Evolutionary conservation across 768 basidiomycete genomes (phyloP), one percentile per base, ranked within the genome.

Genomic region (Daedaleopsis sinensis): DNA sequence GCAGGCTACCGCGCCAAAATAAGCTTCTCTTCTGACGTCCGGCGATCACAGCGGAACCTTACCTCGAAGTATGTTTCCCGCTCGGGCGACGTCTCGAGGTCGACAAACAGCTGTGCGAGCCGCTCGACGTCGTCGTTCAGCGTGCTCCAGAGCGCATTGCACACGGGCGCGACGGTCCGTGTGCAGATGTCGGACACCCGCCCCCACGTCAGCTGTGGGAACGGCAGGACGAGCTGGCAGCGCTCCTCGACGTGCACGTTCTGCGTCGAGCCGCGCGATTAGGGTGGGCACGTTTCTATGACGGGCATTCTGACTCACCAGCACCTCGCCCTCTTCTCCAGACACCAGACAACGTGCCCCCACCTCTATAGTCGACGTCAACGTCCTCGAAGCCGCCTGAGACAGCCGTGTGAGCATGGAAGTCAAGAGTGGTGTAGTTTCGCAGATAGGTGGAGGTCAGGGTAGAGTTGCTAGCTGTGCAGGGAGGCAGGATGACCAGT

Each of bases 91-190:
- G 52, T 57, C 42, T 74, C 83, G 47, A 82, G 67, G 21, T 79
- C 78, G 23, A 74, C 76, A 51, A 83, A 70, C 11, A 83, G 58
- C 57, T 73, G 74, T 13, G 78, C 72, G n/a, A 82, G 74, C 59
- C 72, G 72, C 39, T 81, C 73, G 18, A 82, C 58, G 53, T 83
- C 82, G 39, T 76, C 63, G 52, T 68, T 65, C 5, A 81, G 57
- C 24, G 76, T 73, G 39, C 62, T 72, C 47, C 73, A 73, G 24
- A 84, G 37, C 50, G 68, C 69, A 37, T 62, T 67, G 68, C 73
- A 82, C 21, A 70, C 61, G 18, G 69, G 68, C 18, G 50, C 49
- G 49, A 71, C 61, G 7, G 67, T 68, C 46, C 63, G 64, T 18
- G 63, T 48, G 63, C 71, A 72, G 5, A 62, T 43, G 23, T 63